Percentiles rank a stretch among this genome's conserved stretches.
Conservation (phyloP, 2,329 filamentous ascomycete genomes). For the Diaporthe destruens region DNA sequence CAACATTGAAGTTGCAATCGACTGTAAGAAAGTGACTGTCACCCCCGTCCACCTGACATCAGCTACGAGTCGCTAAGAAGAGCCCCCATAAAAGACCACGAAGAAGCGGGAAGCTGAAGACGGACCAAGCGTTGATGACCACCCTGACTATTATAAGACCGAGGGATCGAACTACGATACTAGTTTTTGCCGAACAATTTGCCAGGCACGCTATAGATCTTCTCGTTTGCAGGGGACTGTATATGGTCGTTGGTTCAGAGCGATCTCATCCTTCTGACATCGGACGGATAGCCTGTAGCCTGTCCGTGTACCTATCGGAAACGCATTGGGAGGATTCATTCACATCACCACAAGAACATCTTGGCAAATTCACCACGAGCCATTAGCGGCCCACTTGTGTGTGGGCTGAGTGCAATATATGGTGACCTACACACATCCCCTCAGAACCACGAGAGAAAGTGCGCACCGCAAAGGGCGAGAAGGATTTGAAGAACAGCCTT, state of each 20-base stretch:
- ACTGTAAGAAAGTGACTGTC: background rate
- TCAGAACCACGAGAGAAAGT: background rate
- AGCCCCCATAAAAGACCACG: too few relatives aligned
- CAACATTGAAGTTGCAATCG: background rate
- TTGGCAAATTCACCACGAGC: too few relatives aligned
- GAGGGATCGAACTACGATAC: too few relatives aligned
- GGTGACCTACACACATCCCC: too few relatives aligned
- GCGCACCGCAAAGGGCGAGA: background rate
- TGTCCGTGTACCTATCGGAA: background rate
- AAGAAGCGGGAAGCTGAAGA: background rate
- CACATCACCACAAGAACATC: too few relatives aligned
- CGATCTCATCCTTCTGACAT: background rate
- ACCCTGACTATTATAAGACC: background rate
- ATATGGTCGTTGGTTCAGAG: background rate
- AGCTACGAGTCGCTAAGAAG: background rate
- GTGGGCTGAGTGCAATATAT: too few relatives aligned
- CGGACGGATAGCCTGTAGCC: too few relatives aligned
- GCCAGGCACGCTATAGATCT: background rate
- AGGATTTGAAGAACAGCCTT: background rate
- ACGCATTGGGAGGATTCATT: background rate
- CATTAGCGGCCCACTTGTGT: too few relatives aligned
- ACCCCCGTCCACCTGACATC: background rate
- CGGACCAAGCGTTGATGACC: background rate
- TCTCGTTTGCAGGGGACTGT: background rate
- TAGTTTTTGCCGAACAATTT: too few relatives aligned